Base-by-base conservation (phyloP, 352 stramenopile species). In the Phytophthora sp. region DNA sequence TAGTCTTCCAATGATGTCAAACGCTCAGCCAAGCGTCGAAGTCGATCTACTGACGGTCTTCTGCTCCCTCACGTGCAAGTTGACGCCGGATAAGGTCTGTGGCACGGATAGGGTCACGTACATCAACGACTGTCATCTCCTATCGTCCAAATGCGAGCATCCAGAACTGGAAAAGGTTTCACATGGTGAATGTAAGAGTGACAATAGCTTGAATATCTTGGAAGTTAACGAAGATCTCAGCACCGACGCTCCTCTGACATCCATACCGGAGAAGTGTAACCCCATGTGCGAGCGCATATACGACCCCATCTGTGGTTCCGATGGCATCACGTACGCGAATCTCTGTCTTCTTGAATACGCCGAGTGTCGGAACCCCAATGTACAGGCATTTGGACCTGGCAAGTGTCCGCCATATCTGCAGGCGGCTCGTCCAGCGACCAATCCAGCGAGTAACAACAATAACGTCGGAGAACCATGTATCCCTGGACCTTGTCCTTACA, bases 291-390 rank as follows among this genome's bases (percentile, higher is more conserved):
- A 74, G 0, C 71, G 66, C 2, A 24, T 73, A 4, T 90, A 83
- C 59, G 62, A 76, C 7, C 75, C 79, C 1, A 63, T 93, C 18
- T 93, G 84, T 27, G 82, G 84, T 18, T 90, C 82, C 0, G 77
- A 93, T 56, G 69, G 69, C 6, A 46, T 84, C 21, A 93, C 84
- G 7, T 93, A 90, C 73, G 70, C 72, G 2, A 93, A 87, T 42
- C 21, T 63, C 42, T 93, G 84, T 46, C 61, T 90, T 11, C 56
- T 93, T 0, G 70, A 83, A 23, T 84, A 78, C 52, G 79, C 72
- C 3, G 51, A 33, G 21, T 91, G 84, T 54, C 49, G 70, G 9
- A 79, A 79, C 23, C 58, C 77, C 0, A 58, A 41, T 7, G 52
- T 90, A 1, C 65, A 73, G 26, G 58, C 67, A 23, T 60, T 89